Base-by-base conservation (phyloP, 139 green algal species). In the Cymbomonas tetramitiformis region DNA sequence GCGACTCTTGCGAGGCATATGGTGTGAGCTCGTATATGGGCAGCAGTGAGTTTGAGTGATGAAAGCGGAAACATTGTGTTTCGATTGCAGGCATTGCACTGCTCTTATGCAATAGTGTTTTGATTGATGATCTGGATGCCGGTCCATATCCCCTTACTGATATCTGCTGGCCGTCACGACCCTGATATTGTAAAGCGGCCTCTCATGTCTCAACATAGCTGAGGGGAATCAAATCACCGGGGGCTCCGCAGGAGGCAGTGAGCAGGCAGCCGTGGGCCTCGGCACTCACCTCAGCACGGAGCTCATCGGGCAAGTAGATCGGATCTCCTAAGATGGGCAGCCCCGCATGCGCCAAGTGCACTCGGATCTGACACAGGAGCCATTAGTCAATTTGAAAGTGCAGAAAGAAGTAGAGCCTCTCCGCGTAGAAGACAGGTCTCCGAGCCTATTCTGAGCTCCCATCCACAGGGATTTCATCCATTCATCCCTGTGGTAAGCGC, bases 331-430 rank as follows among this genome's bases (percentile, higher is more conserved):
- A 6, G 15, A 68, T 62, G 15, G 51, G 51, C 18, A 68, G 30
- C 30, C 43, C 51, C 3, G 61, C 61, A 3, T 43, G 30, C 5
- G 38, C 38, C 15, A 62, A 12, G 44, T 68, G 61, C 4, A 68
- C 19, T 4, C 61, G 50, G 32, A 68, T 68, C 38, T 68, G 51
- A n/a, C n/a, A n/a, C n/a, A n/a, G n/a, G n/a, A n/a, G n/a, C n/a
- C n/a, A n/a, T n/a, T n/a, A n/a, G n/a, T n/a, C n/a, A n/a, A n/a
- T n/a, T n/a, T n/a, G n/a, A n/a, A n/a, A n/a, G n/a, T n/a, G n/a
- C n/a, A n/a, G n/a, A n/a, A n/a, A n/a, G n/a, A n/a, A n/a, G n/a
- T n/a, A n/a, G n/a, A n/a, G n/a, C n/a, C n/a, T n/a, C n/a, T n/a
- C n/a, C n/a, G n/a, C n/a, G n/a, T n/a, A n/a, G n/a, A n/a, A n/a